Evolutionary conservation across 495 filamentous ascomycete genomes (phyloP), one percentile per base, ranked within the genome.

Genomic region (Chaetomium cochliodes): DNA sequence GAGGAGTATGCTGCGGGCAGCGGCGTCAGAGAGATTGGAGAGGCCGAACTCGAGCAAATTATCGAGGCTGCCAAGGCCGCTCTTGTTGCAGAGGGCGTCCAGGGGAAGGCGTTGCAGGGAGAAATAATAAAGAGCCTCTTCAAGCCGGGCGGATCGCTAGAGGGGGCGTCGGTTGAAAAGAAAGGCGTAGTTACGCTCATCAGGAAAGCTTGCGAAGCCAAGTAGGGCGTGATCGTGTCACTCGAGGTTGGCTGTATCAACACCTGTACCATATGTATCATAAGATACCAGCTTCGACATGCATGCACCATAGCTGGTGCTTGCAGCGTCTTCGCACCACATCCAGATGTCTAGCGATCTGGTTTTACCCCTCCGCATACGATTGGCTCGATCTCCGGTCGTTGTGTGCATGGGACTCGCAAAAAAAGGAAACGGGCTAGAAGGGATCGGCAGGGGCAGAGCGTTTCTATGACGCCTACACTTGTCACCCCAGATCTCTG

Each of bases 1-100:
- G 75, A 81, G 23, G 79, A 79, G 61, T 87, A 86, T 68, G 69
- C 79, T 2, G 65, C 66, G 2, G 64, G 62, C n/a, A 80, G 79
- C 61, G 75, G 77, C 47, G 72, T 86, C 15, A 66, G 77, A 68
- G 72, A 69, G 3, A 28, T 85, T 9, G 65, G 71, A 9, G 70
- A 76, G 47, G 79, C 74, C 20, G 75, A 82, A 58, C 72, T 87
- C 11, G 63, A 68, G 50, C 59, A 63, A 12, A 42, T 73, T 2
- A 79, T 84, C n/a, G 52, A 69, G 28, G 66, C 52, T n/a, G 69
- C 77, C 28, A 74, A 82, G 54, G 71, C 70, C 37, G 71, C 65
- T 15, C 68, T 77, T 26, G 49, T 70, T 23, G 72, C 64, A 20
- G 70, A 72, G 49, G 77, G 71, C 28, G 61, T 60, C 13, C 41